phyloP scores from a whole-genome alignment of 2,329 filamentous ascomycete species.

The Penicillium sp. region DNA sequence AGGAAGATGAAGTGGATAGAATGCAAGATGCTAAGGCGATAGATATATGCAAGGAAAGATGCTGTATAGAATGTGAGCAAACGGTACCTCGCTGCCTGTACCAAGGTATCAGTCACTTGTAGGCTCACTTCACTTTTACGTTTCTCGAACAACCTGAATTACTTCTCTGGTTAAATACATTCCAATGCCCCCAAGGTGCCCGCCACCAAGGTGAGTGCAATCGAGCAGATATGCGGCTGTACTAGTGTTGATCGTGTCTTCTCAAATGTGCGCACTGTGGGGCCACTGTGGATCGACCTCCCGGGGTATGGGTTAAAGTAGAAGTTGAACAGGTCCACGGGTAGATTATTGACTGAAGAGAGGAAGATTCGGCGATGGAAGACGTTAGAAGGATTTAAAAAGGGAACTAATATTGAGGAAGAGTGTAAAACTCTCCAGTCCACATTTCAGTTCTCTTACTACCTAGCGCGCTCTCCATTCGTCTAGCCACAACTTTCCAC shows the following conservation, averaged over 20 bases:
- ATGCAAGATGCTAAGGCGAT: background rate
- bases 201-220: conserved; percentile 25
- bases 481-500: too few species aligned
- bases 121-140: background rate
- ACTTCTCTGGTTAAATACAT: conserved; percentile 7
- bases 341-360: too few species aligned
- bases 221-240: conserved; percentile 27
- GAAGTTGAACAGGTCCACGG: too few species aligned
- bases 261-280: conserved; percentile 21
- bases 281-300: background rate
- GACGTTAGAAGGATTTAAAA: too few species aligned
- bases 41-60: background rate
- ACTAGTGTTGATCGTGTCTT: conserved; percentile 11
- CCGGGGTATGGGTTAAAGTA: background rate
- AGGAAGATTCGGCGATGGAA: too few species aligned
- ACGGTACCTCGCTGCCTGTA: background rate
- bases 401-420: too few species aligned
- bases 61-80: background rate
- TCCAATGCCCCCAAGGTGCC: conserved; percentile 16
- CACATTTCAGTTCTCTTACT: too few species aligned
- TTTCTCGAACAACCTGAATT: background rate
- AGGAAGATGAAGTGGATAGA: background rate
- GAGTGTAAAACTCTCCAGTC: too few species aligned
- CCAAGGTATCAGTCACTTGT: background rate
- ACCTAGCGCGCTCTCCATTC: too few species aligned